phyloP scores from a whole-genome alignment of 2,329 filamentous ascomycete genomes.

The Trichoderma simmonsii region DNA sequence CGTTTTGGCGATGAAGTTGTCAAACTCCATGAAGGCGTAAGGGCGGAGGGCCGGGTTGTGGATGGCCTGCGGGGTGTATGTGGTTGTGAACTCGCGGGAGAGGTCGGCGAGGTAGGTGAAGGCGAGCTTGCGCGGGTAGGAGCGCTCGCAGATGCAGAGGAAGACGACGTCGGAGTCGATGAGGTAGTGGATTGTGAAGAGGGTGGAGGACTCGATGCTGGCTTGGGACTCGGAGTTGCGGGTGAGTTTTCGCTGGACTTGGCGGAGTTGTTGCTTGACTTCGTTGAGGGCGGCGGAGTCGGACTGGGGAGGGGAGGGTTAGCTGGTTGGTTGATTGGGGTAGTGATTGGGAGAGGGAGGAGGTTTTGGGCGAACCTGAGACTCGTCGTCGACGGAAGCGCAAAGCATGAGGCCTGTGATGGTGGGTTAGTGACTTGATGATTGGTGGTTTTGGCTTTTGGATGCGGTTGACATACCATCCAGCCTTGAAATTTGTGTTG shows the following conservation, averaged over 20 bases:
- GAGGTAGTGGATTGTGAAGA: constrained; percentile 85
- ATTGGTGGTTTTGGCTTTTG: neutral
- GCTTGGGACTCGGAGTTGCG: constrained; percentile 88
- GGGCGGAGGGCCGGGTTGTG: constrained; percentile 73
- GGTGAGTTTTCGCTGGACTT: constrained; percentile 83
- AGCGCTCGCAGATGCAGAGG: constrained; percentile 87
- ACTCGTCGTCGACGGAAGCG: constrained; percentile 89
- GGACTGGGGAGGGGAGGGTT: constrained; percentile 38
- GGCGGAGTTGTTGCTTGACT: constrained; percentile 86
- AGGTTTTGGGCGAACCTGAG: constrained; percentile 51
- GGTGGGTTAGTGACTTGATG: neutral
- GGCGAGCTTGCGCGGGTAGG: constrained; percentile 95
- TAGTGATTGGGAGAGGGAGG: neutral
- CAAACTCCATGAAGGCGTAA: constrained; percentile 97
- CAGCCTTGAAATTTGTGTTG: constrained; percentile 89
- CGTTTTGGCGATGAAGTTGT: constrained; percentile 91
- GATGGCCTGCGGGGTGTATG: constrained; percentile 72
- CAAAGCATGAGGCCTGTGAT: constrained; percentile 82
- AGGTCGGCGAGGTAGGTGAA: constrained; percentile 97
- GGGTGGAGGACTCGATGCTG: constrained; percentile 79
- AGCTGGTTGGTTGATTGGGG: neutral
- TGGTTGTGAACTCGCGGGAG: constrained; percentile 82
- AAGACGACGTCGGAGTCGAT: constrained; percentile 83
- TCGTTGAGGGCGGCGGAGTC: constrained; percentile 71
- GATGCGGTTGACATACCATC: constrained; percentile 61